phyloP scores from a whole-genome alignment of 2,329 filamentous ascomycete genomes.

The Ceratocystis destructans region DNA sequence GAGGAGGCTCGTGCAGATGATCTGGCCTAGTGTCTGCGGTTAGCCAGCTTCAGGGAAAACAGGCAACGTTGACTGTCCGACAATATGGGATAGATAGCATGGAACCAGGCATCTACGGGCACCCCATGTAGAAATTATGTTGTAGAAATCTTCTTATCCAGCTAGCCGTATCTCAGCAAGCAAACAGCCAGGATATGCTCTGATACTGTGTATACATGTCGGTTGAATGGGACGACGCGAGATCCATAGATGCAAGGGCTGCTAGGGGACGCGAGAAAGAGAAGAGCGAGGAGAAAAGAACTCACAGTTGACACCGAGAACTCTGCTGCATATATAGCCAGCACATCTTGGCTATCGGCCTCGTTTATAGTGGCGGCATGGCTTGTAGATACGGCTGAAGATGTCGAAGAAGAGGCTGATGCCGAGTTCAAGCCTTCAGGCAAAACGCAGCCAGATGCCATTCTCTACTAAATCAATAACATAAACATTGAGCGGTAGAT shows the following conservation, averaged over 20 bases:
- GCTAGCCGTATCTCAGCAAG: not conserved
- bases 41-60: not conserved
- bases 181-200: not conserved
- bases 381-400: not conserved
- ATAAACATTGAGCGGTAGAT: not conserved
- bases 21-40: not conserved
- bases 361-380: not conserved
- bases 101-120: too few species aligned
- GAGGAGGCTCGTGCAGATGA: not conserved
- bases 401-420: not conserved
- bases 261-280: not conserved
- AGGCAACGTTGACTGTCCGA: not conserved
- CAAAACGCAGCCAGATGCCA: constrained; percentile 4
- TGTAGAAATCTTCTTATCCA: not conserved
- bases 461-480: constrained; percentile 3
- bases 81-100: too few species aligned
- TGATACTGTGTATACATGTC: not conserved
- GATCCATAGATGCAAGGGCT: not conserved
- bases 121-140: too few species aligned
- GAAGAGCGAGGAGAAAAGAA: not conserved
- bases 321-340: constrained; percentile 15
- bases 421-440: not conserved
- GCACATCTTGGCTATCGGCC: constrained; percentile 15
- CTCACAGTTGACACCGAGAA: constrained; percentile 14
- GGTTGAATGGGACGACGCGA: not conserved